phyloP scores from a whole-genome alignment of 257 asterid genomes.

The Plectranthus barbatus region DNA sequence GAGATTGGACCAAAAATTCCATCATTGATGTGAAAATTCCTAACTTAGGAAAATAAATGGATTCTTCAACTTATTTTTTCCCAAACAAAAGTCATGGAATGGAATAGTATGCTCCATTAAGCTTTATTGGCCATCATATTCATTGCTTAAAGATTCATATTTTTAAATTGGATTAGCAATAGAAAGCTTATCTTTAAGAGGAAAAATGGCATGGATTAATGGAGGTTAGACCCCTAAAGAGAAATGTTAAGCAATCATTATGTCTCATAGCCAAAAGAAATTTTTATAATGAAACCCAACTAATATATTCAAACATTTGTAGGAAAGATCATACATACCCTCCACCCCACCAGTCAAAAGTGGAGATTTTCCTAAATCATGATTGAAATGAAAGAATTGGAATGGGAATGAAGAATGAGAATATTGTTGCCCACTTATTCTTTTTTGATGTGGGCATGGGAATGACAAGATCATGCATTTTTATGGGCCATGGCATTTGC shows the following conservation, averaged over 20 bases:
- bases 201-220: conserved; percentile 27
- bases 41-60: neutral
- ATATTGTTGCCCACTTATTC: conserved; percentile 22
- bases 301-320: neutral
- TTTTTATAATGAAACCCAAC: neutral
- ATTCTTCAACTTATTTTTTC: neutral
- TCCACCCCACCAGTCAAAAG: conserved; percentile 32
- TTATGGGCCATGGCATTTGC: conserved; percentile 23
- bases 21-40: conserved; percentile 4
- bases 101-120: conserved; percentile 12
- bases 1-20: neutral
- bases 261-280: conserved; percentile 25
- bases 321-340: neutral
- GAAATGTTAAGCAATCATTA: conserved; percentile 41
- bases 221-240: conserved; percentile 28
- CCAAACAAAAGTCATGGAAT: neutral
- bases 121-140: conserved; percentile 7
- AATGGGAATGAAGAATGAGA: conserved; percentile 21
- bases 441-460: conserved; percentile 23
- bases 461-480: conserved; percentile 19
- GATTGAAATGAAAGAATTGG: conserved; percentile 26
- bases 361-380: conserved; percentile 42
- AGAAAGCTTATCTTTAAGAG: conserved; percentile 9
- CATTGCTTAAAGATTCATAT: neutral
- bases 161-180: conserved; percentile 3